Conservation (phyloP, 768 basidiomycete genomes). For the Leccinum disarticulatum region DNA sequence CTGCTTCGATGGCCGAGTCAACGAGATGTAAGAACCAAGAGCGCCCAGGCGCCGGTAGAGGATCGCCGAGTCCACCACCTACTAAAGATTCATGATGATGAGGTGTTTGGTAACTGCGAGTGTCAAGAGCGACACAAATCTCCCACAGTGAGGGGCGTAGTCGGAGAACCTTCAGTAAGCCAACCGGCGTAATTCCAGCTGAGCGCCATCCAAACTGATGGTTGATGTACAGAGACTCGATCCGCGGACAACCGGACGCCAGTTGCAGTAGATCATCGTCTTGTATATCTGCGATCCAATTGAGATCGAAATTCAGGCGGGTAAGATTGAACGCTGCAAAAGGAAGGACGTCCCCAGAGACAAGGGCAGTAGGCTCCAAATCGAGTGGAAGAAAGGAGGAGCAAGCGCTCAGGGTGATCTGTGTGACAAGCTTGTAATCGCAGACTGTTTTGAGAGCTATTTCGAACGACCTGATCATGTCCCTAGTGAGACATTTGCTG, state of each 20-base stretch:
- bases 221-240: background rate
- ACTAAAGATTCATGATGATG: background rate
- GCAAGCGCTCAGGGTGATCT: background rate
- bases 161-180: background rate
- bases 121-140: background rate
- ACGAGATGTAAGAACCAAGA: background rate
- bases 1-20: background rate
- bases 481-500: background rate
- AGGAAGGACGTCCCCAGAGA: background rate
- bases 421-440: background rate
- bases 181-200: background rate
- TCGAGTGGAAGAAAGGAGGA: background rate
- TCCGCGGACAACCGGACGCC: background rate
- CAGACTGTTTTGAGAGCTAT: background rate
- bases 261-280: background rate
- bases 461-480: background rate
- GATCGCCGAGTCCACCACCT: background rate
- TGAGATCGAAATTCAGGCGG: background rate
- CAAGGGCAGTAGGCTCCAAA: background rate
- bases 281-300: background rate
- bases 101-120: background rate
- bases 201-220: background rate
- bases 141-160: background rate
- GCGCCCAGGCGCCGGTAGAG: background rate
- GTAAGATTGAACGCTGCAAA: background rate